Evolutionary conservation across 495 filamentous ascomycete genomes (phyloP).

Genomic region (Aspergillus panamensis): DNA sequence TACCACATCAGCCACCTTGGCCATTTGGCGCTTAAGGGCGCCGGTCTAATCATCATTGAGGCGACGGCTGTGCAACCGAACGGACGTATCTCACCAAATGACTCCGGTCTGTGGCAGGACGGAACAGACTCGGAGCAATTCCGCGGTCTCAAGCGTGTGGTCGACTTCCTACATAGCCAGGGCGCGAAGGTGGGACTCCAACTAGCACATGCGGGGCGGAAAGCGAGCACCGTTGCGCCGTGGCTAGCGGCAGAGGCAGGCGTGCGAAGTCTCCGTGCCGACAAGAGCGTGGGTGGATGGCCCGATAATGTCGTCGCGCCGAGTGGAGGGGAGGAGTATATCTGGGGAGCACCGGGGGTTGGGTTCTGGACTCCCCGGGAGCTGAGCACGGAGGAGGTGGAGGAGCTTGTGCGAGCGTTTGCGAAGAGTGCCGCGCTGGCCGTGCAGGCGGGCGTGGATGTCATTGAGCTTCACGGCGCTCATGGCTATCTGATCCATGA

Average conservation of each 20-base stretch:
- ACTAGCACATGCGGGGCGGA: constrained; percentile 71
- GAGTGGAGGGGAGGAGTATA: constrained; percentile 44
- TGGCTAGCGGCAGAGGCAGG: constrained; percentile 47
- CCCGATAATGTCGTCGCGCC: constrained; percentile 62
- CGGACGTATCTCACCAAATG: constrained; percentile 69
- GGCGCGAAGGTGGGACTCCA: constrained; percentile 67
- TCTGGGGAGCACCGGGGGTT: constrained; percentile 41
- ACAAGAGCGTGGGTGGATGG: constrained; percentile 62
- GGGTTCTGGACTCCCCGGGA: constrained; percentile 37
- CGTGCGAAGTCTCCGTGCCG: constrained; percentile 39
- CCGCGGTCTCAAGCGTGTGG: constrained; percentile 56
- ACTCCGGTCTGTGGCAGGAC: constrained; percentile 66
- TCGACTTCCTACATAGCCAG: constrained; percentile 59
- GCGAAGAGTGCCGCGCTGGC: constrained; percentile 56
- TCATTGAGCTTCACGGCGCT: constrained; percentile 58
- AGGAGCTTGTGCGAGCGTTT: constrained; percentile 59
- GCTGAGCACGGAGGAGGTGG: constrained; percentile 53
- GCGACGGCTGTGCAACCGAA: constrained; percentile 63
- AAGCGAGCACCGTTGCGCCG: constrained; percentile 61
- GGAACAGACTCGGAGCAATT: constrained; percentile 51
- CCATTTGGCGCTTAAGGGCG: constrained; percentile 60
- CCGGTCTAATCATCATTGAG: constrained; percentile 63
- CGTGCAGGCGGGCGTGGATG: constrained; percentile 63
- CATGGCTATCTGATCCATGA: constrained; percentile 70
- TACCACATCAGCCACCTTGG: constrained; percentile 67